Evolutionary conservation across 805 yeast species (phyloP).

Genomic region (Kregervanrija pseudodelftensis): DNA sequence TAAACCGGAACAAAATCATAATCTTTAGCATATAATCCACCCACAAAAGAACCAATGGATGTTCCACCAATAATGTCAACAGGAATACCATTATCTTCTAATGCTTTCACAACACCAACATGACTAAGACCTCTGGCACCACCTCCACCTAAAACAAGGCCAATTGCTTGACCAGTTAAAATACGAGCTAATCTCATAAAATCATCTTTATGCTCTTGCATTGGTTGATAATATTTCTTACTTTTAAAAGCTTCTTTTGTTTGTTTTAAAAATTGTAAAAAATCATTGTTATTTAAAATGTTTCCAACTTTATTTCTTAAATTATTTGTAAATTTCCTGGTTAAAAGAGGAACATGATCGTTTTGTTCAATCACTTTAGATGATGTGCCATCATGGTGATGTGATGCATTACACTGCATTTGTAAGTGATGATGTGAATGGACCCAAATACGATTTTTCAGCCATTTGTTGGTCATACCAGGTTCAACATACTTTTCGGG

Average conservation of each 20-base stretch:
- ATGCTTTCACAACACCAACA: conserved; percentile 81
- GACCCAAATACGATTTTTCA: conserved; percentile 82
- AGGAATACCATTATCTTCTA: conserved; percentile 90
- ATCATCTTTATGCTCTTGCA: conserved; percentile 69
- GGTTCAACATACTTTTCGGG: conserved; percentile 77
- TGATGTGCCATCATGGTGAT: not conserved
- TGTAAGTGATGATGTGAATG: conserved; percentile 90
- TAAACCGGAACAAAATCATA: conserved; percentile 86
- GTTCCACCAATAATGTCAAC: conserved; percentile 94
- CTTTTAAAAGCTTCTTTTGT: conserved; percentile 19
- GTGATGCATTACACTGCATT: conserved; percentile 31
- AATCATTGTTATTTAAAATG: conserved; percentile 22
- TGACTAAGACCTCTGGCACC: conserved; percentile 95
- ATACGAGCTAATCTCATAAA: conserved; percentile 85
- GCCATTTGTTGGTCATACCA: conserved; percentile 81
- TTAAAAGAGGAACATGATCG: conserved; percentile 14
- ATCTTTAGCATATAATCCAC: conserved; percentile 90
- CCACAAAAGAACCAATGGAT: conserved; percentile 91
- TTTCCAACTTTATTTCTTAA: conserved; percentile 22
- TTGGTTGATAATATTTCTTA: conserved; percentile 25
- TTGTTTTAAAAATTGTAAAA: conserved; percentile 22
- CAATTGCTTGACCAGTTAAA: conserved; percentile 88
- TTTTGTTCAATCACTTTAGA: conserved; percentile 8
- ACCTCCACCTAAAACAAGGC: conserved; percentile 93
- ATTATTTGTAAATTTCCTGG: conserved; percentile 20